Conservation (phyloP, 345 rosid species). For the Hibiscus trionum region DNA sequence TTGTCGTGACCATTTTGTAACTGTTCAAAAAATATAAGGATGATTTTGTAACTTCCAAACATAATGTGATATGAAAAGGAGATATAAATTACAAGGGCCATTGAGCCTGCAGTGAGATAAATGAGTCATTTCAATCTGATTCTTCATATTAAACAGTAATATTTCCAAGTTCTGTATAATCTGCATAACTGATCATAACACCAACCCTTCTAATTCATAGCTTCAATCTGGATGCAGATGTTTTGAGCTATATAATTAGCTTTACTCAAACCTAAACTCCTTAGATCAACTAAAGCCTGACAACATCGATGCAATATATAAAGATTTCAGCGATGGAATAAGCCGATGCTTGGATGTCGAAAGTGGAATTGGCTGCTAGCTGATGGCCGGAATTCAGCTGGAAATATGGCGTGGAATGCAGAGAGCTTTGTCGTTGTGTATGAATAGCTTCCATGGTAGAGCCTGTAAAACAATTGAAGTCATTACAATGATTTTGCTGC, state of each 20-base stretch:
- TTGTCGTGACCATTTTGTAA: too few relatives aligned
- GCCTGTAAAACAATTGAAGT: background rate
- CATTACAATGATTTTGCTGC: background rate
- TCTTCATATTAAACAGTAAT: background rate
- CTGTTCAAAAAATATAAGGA: too few relatives aligned
- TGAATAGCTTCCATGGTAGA: conserved; percentile 3
- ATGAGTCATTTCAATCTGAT: too few relatives aligned
- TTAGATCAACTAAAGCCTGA: background rate
- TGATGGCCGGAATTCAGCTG: background rate
- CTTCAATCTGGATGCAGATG: background rate
- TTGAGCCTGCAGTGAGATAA: too few relatives aligned
- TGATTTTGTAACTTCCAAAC: too few relatives aligned
- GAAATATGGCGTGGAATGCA: background rate
- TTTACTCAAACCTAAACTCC: background rate
- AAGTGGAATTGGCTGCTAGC: background rate
- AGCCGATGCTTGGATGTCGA: background rate
- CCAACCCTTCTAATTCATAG: background rate
- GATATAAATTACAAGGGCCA: too few relatives aligned
- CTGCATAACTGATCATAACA: background rate
- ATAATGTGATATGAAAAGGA: too few relatives aligned
- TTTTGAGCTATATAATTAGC: background rate
- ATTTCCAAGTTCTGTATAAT: background rate
- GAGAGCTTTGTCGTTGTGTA: background rate
- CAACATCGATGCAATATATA: background rate
- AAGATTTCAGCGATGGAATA: background rate